Conservation (phyloP, 164 flowering plant species). For the Nelumbo lutea region DNA sequence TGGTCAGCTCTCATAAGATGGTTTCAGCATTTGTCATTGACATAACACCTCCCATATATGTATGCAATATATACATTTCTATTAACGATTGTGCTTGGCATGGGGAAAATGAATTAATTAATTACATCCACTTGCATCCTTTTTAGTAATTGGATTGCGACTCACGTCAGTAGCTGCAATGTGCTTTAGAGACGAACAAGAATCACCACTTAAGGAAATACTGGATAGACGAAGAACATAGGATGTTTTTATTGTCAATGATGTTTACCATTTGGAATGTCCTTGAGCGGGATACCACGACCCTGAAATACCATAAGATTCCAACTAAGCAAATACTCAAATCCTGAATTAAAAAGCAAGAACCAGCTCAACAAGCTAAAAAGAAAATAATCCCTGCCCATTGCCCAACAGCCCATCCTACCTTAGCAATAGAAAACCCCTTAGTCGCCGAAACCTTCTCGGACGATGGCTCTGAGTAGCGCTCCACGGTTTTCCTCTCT, state of each 20-base stretch:
- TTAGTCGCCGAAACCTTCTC: constrained; percentile 31
- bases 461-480: constrained; percentile 40
- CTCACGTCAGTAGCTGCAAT: too few relatives aligned
- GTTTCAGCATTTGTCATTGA: too few relatives aligned
- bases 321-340: background rate
- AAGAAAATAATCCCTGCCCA: background rate
- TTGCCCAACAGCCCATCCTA: constrained; percentile 8
- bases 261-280: constrained; percentile 74
- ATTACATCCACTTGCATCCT: too few relatives aligned
- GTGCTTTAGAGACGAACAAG: too few relatives aligned
- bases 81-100: too few relatives aligned
- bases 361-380: background rate
- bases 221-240: too few relatives aligned
- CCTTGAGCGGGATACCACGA: constrained; percentile 59
- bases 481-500: constrained; percentile 68
- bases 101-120: too few relatives aligned
- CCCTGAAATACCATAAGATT: constrained; percentile 43
- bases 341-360: background rate
- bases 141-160: too few relatives aligned
- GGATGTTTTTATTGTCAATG: background rate
- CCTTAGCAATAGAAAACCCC: constrained; percentile 61
- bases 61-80: too few relatives aligned
- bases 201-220: too few relatives aligned
- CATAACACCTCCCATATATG: too few relatives aligned
- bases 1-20: too few relatives aligned